Conservation (phyloP, 2,329 filamentous ascomycete genomes). For the Knufia fluminis region DNA sequence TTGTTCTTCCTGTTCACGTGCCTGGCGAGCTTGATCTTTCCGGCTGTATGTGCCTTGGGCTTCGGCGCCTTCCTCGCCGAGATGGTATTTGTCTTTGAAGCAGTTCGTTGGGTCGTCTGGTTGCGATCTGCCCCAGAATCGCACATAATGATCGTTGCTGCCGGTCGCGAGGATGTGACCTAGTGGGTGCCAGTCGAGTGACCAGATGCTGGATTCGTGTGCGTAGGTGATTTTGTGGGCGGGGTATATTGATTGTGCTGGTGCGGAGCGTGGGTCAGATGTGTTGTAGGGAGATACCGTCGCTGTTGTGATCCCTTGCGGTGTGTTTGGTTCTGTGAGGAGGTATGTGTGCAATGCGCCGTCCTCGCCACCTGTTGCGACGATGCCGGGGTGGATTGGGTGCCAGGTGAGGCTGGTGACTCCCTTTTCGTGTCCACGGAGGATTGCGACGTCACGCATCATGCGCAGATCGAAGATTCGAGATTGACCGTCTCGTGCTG, state of each 20-base stretch:
- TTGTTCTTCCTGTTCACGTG: slow-evolving; percentile 86
- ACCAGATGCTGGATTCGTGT: slow-evolving; percentile 95
- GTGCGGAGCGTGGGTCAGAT: slow-evolving; percentile 66
- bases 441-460: slow-evolving; percentile 93
- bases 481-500: slow-evolving; percentile 84
- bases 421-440: slow-evolving; percentile 93
- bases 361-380: slow-evolving; percentile 84
- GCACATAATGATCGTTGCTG: slow-evolving; percentile 90
- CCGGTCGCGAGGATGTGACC: slow-evolving; percentile 93
- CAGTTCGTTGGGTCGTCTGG: slow-evolving; percentile 75
- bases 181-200: slow-evolving; percentile 92
- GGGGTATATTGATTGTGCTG: slow-evolving; percentile 84
- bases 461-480: slow-evolving; percentile 91
- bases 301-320: slow-evolving; percentile 55
- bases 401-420: slow-evolving; percentile 91
- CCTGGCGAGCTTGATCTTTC: slow-evolving; percentile 64
- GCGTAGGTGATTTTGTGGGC: slow-evolving; percentile 80
- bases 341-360: slow-evolving; percentile 88
- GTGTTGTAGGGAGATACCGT: slow-evolving; percentile 71
- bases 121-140: slow-evolving; percentile 88
- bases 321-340: slow-evolving; percentile 87
- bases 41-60: slow-evolving; percentile 91
- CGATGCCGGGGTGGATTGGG: slow-evolving; percentile 76
- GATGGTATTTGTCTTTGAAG: slow-evolving; percentile 86
- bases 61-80: slow-evolving; percentile 86